Base-by-base conservation (phyloP, 768 basidiomycete species). In the Daedaleopsis sinensis region DNA sequence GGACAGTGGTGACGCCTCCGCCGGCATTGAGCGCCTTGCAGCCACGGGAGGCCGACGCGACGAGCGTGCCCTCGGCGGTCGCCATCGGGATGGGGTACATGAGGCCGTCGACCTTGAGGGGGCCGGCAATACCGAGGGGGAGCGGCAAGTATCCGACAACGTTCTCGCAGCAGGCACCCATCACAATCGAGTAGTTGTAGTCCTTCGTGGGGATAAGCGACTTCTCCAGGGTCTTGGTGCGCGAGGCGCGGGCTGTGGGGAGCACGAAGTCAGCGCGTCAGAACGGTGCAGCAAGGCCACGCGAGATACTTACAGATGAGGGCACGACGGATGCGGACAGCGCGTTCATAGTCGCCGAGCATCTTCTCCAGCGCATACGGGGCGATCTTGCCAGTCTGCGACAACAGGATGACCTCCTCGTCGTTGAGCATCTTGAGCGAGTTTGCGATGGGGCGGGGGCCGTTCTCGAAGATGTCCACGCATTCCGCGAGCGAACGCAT, bases 141-240 rank as follows among this genome's bases (percentile, higher is more conserved):
- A 99, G 76, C 44, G 96, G 97, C 73, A 98, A 94, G 74, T 93
- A 99, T 36, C 97, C 97, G 51, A 98, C 86, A 53, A 99, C 97
- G 74, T 99, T 98, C 77, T 99, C 97, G 76, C 97, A 99, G 78
- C 96, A 99, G 11, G 96, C 95, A 59, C 96, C 96, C 55, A 94
- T 83, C 36, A 99, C 95, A 11, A 91, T 87, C 42, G 90, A 88
- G 78, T 98, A 99, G 74, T 98, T 96, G 74, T 97, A 99, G 72
- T 88, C 78, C 21, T 82, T 71, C 81, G 89, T 85, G 0, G 97
- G 97, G 11, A 98, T 79, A 23, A 90, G 86, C 0, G 93, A 95
- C 11, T 73, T 63, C 72, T 98, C 97, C 32, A 98, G 81, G 0
- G 93, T 90, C 74, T 90, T 85, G 0, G 94, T 97, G 32, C 76